A percentile compares a stretch with the other conserved stretches of the same genome.
Evolutionary conservation across 495 filamentous ascomycete species (phyloP).

Genomic region (Hapsidospora chrysogenum): DNA sequence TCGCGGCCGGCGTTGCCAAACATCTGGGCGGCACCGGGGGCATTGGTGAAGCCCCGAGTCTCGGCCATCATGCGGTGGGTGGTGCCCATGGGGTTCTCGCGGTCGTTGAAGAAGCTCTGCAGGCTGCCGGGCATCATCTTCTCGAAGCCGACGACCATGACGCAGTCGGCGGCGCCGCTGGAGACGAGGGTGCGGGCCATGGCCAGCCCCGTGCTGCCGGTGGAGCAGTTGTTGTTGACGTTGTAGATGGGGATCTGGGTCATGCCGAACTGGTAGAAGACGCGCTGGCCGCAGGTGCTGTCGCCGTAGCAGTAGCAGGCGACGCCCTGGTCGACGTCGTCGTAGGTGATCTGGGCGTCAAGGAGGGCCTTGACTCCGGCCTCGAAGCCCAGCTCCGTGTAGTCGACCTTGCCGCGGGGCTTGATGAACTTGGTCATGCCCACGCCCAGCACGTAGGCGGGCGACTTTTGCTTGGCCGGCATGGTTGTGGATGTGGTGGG

Average conservation of each 20-base stretch:
- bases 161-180: constrained; percentile 65
- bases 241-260: constrained; percentile 92
- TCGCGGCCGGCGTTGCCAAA: constrained; percentile 91
- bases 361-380: constrained; percentile 91
- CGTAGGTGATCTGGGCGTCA: constrained; percentile 89
- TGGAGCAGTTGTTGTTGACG: constrained; percentile 97
- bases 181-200: constrained; percentile 72
- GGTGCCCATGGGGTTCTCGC: constrained; percentile 57
- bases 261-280: constrained; percentile 99
- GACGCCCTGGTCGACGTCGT: constrained; percentile 90
- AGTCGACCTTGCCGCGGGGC: constrained; percentile 80
- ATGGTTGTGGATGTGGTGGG: constrained; percentile 12
- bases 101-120: constrained; percentile 63
- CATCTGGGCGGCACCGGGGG: constrained; percentile 76
- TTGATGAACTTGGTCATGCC: constrained; percentile 99
- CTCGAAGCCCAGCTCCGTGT: constrained; percentile 83
- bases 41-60: constrained; percentile 62
- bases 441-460: constrained; percentile 78
- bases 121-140: constrained; percentile 93
- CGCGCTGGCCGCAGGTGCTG: constrained; percentile 84
- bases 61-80: constrained; percentile 62
- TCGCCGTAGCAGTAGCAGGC: constrained; percentile 97
- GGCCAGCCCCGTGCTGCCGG: constrained; percentile 72
- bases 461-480: constrained; percentile 26
- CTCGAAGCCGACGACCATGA: constrained; percentile 88